A percentile compares a stretch with the other conserved stretches of the same genome.
These are phyloP conservation scores for Fusarium sp. DNA, from an alignment of 2,329 filamentous ascomycete genomes.

Conservation along the genomic window DNA sequence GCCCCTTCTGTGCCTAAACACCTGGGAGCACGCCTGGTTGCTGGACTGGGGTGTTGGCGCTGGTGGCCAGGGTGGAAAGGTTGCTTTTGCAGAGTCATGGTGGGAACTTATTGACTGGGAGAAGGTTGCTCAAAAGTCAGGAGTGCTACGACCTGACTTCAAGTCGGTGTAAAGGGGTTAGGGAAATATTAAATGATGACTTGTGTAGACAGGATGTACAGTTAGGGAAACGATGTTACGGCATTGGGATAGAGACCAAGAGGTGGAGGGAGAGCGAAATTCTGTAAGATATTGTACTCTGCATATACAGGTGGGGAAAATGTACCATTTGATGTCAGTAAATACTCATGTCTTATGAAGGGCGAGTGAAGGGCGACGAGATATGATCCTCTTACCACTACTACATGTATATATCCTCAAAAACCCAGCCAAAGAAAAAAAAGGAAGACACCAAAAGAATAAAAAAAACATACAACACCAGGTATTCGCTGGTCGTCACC, in stretches of 20 bases:
- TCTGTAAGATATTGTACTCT: conserved; percentile 52
- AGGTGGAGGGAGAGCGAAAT: conserved; percentile 28
- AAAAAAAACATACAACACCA: conserved; percentile 40
- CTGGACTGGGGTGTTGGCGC: conserved; percentile 76
- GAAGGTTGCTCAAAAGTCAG: conserved; percentile 66
- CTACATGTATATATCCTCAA: not conserved
- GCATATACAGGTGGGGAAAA: conserved; percentile 48
- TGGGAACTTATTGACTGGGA: conserved; percentile 92
- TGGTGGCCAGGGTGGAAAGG: conserved; percentile 77
- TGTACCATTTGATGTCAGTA: conserved; percentile 47
- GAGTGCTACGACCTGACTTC: conserved; percentile 53
- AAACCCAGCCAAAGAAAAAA: conserved; percentile 3
- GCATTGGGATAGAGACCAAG: conserved; percentile 30
- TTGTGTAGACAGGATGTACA: conserved; percentile 14
- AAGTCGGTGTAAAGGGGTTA: conserved; percentile 40
- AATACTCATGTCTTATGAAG: conserved; percentile 3
- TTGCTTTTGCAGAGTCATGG: conserved; percentile 80
- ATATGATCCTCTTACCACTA: not conserved
- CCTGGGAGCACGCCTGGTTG: conserved; percentile 95
- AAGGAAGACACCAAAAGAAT: conserved; percentile 4
- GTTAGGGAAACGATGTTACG: conserved; percentile 33
- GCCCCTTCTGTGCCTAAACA: conserved; percentile 91
- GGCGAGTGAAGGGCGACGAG: not conserved
- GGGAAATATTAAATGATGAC: conserved; percentile 7
- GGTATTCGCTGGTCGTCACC: conserved; percentile 43